These are phyloP conservation scores for Paramyrothecium sp. DNA, from an alignment of 2,329 filamentous ascomycete species.

Conservation along the genomic window DNA sequence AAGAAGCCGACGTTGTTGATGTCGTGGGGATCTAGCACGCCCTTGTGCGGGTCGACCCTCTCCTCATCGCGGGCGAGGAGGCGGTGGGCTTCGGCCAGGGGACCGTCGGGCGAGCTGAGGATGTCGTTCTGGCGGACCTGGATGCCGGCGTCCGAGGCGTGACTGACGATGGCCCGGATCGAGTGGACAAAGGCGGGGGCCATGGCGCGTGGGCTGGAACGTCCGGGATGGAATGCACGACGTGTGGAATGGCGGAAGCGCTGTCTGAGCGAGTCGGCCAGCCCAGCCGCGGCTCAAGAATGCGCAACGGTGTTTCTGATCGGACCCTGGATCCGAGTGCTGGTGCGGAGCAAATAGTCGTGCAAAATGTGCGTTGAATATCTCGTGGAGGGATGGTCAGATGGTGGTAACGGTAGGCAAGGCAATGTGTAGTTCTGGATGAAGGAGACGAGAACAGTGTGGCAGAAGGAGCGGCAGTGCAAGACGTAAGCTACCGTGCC, in stretches of 20 bases:
- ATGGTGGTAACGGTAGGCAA: no score
- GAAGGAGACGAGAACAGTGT: no score
- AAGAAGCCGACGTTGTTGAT: conserved; percentile 74
- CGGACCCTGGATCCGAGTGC: background rate
- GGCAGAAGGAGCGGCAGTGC: background rate
- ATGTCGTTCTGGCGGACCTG: conserved; percentile 11
- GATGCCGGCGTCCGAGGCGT: conserved; percentile 7
- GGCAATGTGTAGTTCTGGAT: no score
- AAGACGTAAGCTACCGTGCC: background rate
- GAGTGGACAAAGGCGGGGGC: conserved; percentile 37
- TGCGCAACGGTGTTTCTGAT: background rate
- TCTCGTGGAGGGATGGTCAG: no score
- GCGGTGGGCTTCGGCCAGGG: conserved; percentile 38
- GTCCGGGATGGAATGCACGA: conserved; percentile 8
- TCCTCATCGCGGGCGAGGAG: conserved; percentile 33
- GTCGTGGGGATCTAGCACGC: conserved; percentile 51
- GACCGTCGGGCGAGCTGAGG: conserved; percentile 32
- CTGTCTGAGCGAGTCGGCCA: background rate
- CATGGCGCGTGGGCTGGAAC: conserved; percentile 22
- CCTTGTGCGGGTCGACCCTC: conserved; percentile 38
- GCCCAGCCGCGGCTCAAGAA: background rate
- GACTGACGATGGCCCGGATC: conserved; percentile 25
- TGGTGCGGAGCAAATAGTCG: background rate
- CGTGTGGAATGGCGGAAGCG: background rate
- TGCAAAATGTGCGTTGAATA: no score